A percentile compares a stretch with the other conserved stretches of the same genome.
phyloP scores from a whole-genome alignment of 2,329 filamentous ascomycete genomes.

The Pyrenophora tritici-repentis region DNA sequence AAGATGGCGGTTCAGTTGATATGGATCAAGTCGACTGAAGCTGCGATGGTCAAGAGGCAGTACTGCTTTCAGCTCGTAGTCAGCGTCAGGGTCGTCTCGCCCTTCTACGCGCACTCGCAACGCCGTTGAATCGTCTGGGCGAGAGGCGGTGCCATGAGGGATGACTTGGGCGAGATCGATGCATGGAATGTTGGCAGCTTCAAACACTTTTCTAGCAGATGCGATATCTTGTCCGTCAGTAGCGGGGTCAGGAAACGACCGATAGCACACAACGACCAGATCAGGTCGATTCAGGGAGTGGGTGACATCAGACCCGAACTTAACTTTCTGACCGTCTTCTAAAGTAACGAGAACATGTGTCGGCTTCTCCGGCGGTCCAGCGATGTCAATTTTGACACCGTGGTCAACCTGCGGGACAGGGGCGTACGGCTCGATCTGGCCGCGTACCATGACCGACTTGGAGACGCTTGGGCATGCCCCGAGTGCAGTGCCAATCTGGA shows the following conservation, averaged over 20 bases:
- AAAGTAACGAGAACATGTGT: constrained; percentile 21
- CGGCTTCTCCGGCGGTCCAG: constrained; percentile 11
- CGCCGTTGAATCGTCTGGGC: constrained; percentile 24
- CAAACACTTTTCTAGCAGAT: constrained; percentile 31
- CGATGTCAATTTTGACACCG: constrained; percentile 26
- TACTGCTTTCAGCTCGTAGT: constrained; percentile 36
- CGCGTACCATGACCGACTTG: constrained; percentile 43
- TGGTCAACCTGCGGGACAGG: constrained; percentile 38
- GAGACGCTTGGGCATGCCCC: constrained; percentile 37
- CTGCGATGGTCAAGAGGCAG: constrained; percentile 42
- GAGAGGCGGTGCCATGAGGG: constrained; percentile 31
- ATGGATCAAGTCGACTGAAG: constrained; percentile 42
- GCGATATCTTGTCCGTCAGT: constrained; percentile 26
- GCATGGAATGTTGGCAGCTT: constrained; percentile 31
- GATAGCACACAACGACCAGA: constrained; percentile 42
- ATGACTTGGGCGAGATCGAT: constrained; percentile 39
- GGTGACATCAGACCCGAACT: constrained; percentile 20
- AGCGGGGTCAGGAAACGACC: constrained; percentile 10
- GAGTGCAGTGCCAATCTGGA: constrained; percentile 40
- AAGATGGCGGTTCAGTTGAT: constrained; percentile 47
- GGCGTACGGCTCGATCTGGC: constrained; percentile 40
- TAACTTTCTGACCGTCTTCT: constrained; percentile 33
- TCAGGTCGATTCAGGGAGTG: constrained; percentile 26
- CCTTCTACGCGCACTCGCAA: constrained; percentile 42
- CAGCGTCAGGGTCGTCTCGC: constrained; percentile 20